Percentiles rank a stretch among this genome's conserved stretches.
Conservation (phyloP, 139 green algal genomes). For the Tetraselmis striata region DNA sequence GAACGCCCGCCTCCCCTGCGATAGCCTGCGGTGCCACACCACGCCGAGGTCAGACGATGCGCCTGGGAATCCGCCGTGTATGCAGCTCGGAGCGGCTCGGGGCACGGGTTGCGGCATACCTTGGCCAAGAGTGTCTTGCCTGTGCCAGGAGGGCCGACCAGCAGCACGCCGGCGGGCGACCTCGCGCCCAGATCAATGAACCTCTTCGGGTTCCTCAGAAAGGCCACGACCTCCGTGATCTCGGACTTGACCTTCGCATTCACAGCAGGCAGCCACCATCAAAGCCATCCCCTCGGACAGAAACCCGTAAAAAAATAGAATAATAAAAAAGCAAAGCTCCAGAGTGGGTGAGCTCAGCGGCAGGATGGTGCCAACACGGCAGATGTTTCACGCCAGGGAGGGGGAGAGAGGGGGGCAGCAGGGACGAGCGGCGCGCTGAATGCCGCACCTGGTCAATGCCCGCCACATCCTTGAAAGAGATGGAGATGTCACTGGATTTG, state of each 20-base stretch:
- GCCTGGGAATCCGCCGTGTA: too few relatives aligned
- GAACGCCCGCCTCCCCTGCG: constrained; percentile 69
- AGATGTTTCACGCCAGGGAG: too few relatives aligned
- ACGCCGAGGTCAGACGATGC: not conserved
- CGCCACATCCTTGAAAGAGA: constrained; percentile 62
- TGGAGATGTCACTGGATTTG: constrained; percentile 11
- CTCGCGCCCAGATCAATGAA: constrained; percentile 55
- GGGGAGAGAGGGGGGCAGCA: too few relatives aligned
- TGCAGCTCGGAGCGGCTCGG: too few relatives aligned
- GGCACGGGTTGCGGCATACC: too few relatives aligned
- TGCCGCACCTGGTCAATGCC: constrained; percentile 47
- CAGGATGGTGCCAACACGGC: too few relatives aligned
- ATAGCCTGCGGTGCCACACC: constrained; percentile 30
- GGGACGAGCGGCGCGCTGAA: not conserved
- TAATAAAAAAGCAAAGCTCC: not conserved
- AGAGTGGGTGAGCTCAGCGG: too few relatives aligned
- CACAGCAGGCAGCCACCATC: not conserved
- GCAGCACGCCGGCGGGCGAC: constrained; percentile 59
- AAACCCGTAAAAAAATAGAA: not conserved
- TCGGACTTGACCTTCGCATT: constrained; percentile 63
- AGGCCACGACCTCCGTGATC: constrained; percentile 57
- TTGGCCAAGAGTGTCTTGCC: constrained; percentile 64
- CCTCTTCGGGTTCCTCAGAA: constrained; percentile 50
- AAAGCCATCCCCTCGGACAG: not conserved
- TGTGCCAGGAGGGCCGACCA: constrained; percentile 53